These are phyloP conservation scores for Saccharomycopsis oosterbeekiorum DNA, from an alignment of 805 yeast species.

Conservation along the genomic window DNA sequence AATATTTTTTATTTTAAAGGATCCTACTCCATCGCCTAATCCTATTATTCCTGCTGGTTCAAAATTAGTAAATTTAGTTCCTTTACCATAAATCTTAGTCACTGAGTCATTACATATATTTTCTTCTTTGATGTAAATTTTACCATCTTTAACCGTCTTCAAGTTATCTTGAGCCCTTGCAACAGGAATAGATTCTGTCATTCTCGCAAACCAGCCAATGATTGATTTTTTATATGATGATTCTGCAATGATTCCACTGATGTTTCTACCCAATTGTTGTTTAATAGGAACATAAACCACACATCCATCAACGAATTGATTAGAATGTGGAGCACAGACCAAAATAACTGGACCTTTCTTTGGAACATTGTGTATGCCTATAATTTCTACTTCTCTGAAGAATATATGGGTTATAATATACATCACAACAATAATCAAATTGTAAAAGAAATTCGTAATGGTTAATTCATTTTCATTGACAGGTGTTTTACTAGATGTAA, in stretches of 20 bases:
- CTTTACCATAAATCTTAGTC: slow-evolving; percentile 44
- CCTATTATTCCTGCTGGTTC: slow-evolving; percentile 59
- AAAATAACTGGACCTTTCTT: slow-evolving; percentile 76
- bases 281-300: slow-evolving; percentile 15
- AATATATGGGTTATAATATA: slow-evolving; percentile 29
- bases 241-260: slow-evolving; percentile 50
- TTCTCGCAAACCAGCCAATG: slow-evolving; percentile 66
- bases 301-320: slow-evolving; percentile 57
- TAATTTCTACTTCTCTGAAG: slow-evolving; percentile 63
- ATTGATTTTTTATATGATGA: slow-evolving; percentile 51
- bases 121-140: slow-evolving; percentile 43
- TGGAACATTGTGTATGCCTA: slow-evolving; percentile 58
- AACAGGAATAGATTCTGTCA: slow-evolving; percentile 78
- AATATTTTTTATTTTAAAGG: slow-evolving; percentile 57
- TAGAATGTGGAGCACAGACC: slow-evolving; percentile 97
- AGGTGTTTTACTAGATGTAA: slow-evolving; percentile 19
- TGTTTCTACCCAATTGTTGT: slow-evolving; percentile 13
- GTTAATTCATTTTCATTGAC: slow-evolving; percentile 6
- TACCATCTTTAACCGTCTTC: slow-evolving; percentile 52
- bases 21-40: slow-evolving; percentile 70
- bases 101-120: slow-evolving; percentile 23
- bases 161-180: slow-evolving; percentile 84
- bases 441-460: slow-evolving; percentile 15
- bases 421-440: slow-evolving; percentile 18
- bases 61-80: slow-evolving; percentile 39